Conservation (phyloP, 1,284 basidiomycete genomes). For the Earliella scabrosa region DNA sequence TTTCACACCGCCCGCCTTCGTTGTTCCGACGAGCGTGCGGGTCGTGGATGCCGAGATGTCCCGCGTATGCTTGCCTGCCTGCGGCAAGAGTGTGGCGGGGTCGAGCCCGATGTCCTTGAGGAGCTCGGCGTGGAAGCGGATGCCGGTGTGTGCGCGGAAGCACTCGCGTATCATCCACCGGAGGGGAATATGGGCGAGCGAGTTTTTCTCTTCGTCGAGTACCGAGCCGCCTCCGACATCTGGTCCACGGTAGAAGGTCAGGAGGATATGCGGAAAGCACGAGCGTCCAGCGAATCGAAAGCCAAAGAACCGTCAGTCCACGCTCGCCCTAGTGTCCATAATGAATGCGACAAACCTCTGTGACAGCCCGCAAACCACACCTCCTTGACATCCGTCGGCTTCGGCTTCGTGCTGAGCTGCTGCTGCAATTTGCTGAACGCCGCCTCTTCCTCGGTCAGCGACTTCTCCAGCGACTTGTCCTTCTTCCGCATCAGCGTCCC, state of each 20-base stretch:
- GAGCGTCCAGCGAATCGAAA: too few species aligned
- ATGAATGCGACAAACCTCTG: conserved; percentile 38
- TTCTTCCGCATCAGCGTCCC: conserved; percentile 17
- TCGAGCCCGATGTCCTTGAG: conserved; percentile 56
- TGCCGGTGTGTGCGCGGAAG: conserved; percentile 45
- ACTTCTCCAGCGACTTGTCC: too few species aligned
- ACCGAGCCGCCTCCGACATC: conserved; percentile 64
- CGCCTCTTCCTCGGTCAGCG: conserved; percentile 23
- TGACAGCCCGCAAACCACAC: conserved; percentile 60
- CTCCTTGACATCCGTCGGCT: conserved; percentile 52
- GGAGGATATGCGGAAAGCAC: too few species aligned
- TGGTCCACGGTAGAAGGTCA: too few species aligned
- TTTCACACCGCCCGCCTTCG: background rate
- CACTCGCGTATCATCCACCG: conserved; percentile 72
- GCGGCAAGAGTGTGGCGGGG: conserved; percentile 39
- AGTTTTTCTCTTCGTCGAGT: conserved; percentile 51
- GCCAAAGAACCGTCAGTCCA: too few species aligned
- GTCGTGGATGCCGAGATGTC: conserved; percentile 15
- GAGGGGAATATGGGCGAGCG: conserved; percentile 62
- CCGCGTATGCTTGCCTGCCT: conserved; percentile 4
- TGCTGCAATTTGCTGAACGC: conserved; percentile 27
- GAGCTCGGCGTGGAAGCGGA: conserved; percentile 44
- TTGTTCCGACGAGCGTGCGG: conserved; percentile 15
- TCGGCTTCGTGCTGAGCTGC: conserved; percentile 3
- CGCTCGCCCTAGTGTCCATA: too few species aligned